phyloP scores from a whole-genome alignment of 2,329 filamentous ascomycete species.

The Cordyceps pruinosa region DNA sequence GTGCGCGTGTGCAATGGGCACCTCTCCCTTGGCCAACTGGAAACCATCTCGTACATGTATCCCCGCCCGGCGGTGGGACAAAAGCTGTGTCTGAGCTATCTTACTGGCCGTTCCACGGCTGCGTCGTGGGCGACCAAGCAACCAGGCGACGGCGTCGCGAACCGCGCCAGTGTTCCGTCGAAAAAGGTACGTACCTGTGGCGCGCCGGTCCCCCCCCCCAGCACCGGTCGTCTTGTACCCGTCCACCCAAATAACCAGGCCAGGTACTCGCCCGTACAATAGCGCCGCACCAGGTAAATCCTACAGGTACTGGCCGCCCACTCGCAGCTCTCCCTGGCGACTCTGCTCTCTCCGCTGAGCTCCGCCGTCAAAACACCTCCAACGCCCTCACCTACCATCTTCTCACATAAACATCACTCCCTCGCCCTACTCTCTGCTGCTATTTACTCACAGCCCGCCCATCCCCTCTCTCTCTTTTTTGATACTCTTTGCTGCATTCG shows the following conservation, averaged over 20 bases:
- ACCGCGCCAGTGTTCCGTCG: conserved; percentile 20
- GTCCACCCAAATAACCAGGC: background rate
- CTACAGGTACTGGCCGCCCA: background rate
- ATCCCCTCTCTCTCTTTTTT: conserved; percentile 17
- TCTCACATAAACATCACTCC: conserved; percentile 14
- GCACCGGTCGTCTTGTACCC: too few relatives aligned
- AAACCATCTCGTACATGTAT: conserved; percentile 10
- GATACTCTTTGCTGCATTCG: conserved; percentile 9
- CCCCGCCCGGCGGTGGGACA: conserved; percentile 21
- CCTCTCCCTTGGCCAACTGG: conserved; percentile 3
- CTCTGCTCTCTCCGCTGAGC: conserved; percentile 7
- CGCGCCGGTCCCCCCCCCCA: too few relatives aligned
- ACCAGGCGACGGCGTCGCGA: conserved; percentile 18
- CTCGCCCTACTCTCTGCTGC: conserved; percentile 13
- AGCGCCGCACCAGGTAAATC: background rate
- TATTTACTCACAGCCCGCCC: conserved; percentile 14
- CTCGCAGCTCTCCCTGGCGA: conserved; percentile 7
- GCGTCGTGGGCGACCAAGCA: conserved; percentile 26
- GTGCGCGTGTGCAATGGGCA: conserved; percentile 1
- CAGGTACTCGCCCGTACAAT: background rate
- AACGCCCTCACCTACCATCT: conserved; percentile 13
- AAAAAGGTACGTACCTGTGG: conserved; percentile 11
- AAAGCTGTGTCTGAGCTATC: conserved; percentile 15
- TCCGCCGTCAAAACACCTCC: conserved; percentile 17
- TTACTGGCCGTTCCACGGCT: conserved; percentile 16